Percentiles rank a stretch among this genome's conserved stretches.
These are phyloP conservation scores for Solanum medicagineum DNA, from an alignment of 257 asterid genomes.

Conservation along the genomic window DNA sequence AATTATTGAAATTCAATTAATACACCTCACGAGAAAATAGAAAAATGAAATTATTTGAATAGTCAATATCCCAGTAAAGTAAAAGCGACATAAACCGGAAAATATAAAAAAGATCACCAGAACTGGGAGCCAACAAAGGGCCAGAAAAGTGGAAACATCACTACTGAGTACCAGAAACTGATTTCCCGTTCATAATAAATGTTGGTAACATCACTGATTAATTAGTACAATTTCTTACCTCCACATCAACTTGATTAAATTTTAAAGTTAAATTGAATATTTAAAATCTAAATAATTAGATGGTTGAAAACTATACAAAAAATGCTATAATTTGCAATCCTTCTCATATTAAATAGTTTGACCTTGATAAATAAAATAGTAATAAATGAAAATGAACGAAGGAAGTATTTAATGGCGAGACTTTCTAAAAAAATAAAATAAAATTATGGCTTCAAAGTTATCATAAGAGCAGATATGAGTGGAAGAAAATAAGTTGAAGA, in stretches of 20 bases:
- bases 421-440: no score
- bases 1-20: neutral
- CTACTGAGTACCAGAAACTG: neutral
- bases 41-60: neutral
- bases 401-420: neutral
- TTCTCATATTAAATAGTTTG: no score
- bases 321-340: no score
- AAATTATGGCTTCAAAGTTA: neutral
- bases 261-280: no score
- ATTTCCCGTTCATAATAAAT: neutral
- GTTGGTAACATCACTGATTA: no score
- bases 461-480: neutral
- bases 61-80: neutral
- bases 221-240: neutral
- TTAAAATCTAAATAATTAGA: no score
- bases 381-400: no score
- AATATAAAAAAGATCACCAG: neutral
- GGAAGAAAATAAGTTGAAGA: neutral
- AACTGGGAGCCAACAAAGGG: neutral
- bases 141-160: neutral
- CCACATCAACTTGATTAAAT: no score
- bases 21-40: neutral
- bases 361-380: no score
- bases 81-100: neutral
- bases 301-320: no score